These are phyloP conservation scores for Gossypium laxum DNA, from an alignment of 441 rosid species.

Conservation along the genomic window DNA sequence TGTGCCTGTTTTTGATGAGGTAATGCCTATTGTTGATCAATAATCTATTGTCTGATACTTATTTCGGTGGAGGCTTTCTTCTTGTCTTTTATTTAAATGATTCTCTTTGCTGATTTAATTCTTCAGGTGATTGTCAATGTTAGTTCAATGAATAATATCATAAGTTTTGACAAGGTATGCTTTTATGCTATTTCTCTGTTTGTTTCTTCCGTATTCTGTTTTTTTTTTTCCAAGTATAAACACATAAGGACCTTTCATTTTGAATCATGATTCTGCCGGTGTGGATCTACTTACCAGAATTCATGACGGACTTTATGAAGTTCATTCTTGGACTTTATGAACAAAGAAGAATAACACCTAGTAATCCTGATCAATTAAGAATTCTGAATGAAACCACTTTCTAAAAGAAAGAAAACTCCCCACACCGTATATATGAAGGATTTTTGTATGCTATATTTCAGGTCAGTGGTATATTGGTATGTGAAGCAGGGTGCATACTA, in stretches of 20 bases:
- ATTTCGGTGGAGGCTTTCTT: background rate
- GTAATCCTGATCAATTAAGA: background rate
- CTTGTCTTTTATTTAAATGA: background rate
- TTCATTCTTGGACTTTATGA: background rate
- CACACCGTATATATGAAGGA: conserved; percentile 7
- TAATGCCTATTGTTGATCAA: conserved; percentile 22
- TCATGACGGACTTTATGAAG: background rate
- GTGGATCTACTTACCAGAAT: background rate
- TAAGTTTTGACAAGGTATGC: conserved; percentile 66
- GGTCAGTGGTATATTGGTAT: conserved; percentile 80
- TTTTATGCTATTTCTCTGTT: background rate
- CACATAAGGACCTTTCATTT: background rate
- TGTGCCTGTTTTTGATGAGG: conserved; percentile 95
- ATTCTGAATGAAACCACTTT: background rate
- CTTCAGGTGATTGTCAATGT: conserved; percentile 66
- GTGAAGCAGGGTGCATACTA: conserved; percentile 96
- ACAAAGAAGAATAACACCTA: background rate
- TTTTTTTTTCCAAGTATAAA: background rate
- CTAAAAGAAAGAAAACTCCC: background rate
- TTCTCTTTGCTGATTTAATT: background rate
- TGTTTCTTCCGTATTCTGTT: background rate
- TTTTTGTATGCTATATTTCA: conserved; percentile 29
- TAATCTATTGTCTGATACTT: background rate
- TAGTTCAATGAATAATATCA: conserved; percentile 63
- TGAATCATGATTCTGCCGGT: background rate